phyloP scores from a whole-genome alignment of 306 rosid species.

The Crataegus laevigata region DNA sequence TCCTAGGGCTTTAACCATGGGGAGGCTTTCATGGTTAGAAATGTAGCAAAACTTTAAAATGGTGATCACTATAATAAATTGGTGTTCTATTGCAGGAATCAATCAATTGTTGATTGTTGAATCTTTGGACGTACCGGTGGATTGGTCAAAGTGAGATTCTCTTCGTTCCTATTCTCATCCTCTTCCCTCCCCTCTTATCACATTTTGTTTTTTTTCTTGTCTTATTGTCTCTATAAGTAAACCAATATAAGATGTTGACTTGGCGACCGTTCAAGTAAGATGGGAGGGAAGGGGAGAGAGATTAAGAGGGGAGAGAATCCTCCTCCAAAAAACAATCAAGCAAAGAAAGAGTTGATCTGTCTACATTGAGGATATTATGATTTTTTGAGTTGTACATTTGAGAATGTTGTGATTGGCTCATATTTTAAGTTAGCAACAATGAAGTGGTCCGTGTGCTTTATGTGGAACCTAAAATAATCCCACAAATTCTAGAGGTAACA shows the following conservation, averaged over 20 bases:
- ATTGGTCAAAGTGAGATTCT: not conserved
- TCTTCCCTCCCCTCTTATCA: no score
- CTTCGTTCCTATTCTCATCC: no score
- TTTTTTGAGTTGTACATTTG: conserved; percentile 71
- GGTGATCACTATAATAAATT: not conserved
- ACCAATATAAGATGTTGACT: no score
- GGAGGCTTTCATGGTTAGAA: conserved; percentile 79
- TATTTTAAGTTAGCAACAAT: no score
- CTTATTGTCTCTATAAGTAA: no score
- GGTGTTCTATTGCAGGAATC: conserved; percentile 56
- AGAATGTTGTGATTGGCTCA: not conserved
- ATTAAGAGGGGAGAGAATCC: no score
- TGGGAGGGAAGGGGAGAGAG: no score
- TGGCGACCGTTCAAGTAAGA: no score
- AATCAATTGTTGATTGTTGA: conserved; percentile 54
- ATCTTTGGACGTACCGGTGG: conserved; percentile 81
- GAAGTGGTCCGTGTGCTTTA: no score
- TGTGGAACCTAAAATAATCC: no score
- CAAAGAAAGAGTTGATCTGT: conserved; percentile 39
- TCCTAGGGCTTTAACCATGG: conserved; percentile 88
- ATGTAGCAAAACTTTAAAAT: conserved; percentile 62
- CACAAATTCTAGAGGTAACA: no score
- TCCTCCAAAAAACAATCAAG: conserved; percentile 34
- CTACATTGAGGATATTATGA: conserved; percentile 80
- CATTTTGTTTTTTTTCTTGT: no score